These are phyloP conservation scores for Dendrobium officinale DNA, from an alignment of 106 monocot species.

Conservation along the genomic window DNA sequence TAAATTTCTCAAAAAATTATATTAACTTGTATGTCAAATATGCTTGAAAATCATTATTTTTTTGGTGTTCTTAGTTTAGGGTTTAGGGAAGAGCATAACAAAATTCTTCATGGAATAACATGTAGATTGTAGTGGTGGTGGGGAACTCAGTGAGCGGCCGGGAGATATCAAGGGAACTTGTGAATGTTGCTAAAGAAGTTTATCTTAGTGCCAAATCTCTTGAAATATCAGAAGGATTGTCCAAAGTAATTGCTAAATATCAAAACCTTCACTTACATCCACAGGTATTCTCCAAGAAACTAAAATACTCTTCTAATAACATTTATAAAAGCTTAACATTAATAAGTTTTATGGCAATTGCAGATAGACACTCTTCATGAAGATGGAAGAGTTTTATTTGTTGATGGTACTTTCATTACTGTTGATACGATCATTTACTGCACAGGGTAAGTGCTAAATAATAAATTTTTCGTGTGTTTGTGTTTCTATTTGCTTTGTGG, in stretches of 20 bases:
- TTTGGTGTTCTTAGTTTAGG: no score
- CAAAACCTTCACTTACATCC: constrained; percentile 35
- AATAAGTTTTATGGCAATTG: neutral
- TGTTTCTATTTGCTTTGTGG: no score
- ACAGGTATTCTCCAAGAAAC: constrained; percentile 19
- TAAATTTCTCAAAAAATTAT: no score
- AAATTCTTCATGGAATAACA: neutral
- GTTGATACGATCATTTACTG: constrained; percentile 65
- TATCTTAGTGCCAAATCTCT: constrained; percentile 53
- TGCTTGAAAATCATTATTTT: no score
- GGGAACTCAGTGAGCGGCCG: constrained; percentile 50
- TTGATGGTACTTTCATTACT: constrained; percentile 31
- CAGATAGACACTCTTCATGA: constrained; percentile 41
- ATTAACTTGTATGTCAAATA: no score
- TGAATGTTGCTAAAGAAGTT: constrained; percentile 37
- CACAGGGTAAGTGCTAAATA: constrained; percentile 33
- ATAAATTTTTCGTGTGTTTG: no score
- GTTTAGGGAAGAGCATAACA: neutral
- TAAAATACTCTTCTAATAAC: neutral
- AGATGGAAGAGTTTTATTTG: constrained; percentile 50
- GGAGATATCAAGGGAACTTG: constrained; percentile 64
- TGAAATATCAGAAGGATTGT: constrained; percentile 30
- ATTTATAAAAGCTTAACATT: neutral
- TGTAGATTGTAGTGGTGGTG: constrained; percentile 48
- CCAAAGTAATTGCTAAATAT: constrained; percentile 36